These are phyloP conservation scores for Lentinula guzmanii DNA, from an alignment of 768 basidiomycete species.

Conservation along the genomic window DNA sequence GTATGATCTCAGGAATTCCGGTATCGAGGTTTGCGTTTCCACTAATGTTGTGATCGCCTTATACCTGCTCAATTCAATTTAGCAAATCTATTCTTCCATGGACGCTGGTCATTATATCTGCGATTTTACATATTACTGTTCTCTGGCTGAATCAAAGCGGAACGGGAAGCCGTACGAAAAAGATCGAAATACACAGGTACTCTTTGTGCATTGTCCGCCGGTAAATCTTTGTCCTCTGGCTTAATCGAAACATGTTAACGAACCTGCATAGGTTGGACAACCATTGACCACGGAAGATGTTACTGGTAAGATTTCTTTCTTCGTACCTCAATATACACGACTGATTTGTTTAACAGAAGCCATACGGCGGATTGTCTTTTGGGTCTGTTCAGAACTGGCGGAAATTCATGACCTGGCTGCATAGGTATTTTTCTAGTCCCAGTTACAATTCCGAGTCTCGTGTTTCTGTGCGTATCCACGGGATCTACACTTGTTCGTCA, in stretches of 20 bases:
- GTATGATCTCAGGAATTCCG: slow-evolving; percentile 45
- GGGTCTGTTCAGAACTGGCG: slow-evolving; percentile 28
- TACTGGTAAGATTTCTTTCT: slow-evolving; percentile 20
- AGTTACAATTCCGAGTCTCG: no score
- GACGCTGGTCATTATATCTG: slow-evolving; percentile 74
- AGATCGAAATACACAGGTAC: slow-evolving; percentile 41
- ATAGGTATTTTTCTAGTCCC: background rate
- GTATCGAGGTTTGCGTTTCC: slow-evolving; percentile 36
- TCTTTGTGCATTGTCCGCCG: slow-evolving; percentile 72
- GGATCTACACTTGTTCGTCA: no score
- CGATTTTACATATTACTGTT: slow-evolving; percentile 75
- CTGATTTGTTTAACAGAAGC: slow-evolving; percentile 28
- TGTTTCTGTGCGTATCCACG: no score
- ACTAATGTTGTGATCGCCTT: background rate
- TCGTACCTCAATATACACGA: background rate
- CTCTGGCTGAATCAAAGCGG: slow-evolving; percentile 62
- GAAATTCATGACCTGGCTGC: slow-evolving; percentile 2
- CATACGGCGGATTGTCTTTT: slow-evolving; percentile 53
- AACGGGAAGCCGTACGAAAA: slow-evolving; percentile 36
- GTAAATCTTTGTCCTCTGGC: slow-evolving; percentile 15
- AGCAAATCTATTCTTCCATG: slow-evolving; percentile 69
- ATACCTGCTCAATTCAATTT: background rate
- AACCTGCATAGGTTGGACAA: slow-evolving; percentile 25
- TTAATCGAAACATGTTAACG: background rate
- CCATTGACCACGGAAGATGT: slow-evolving; percentile 63